These are phyloP conservation scores for Candolleomyces eurysporus DNA, from an alignment of 768 basidiomycete species.

Conservation along the genomic window DNA sequence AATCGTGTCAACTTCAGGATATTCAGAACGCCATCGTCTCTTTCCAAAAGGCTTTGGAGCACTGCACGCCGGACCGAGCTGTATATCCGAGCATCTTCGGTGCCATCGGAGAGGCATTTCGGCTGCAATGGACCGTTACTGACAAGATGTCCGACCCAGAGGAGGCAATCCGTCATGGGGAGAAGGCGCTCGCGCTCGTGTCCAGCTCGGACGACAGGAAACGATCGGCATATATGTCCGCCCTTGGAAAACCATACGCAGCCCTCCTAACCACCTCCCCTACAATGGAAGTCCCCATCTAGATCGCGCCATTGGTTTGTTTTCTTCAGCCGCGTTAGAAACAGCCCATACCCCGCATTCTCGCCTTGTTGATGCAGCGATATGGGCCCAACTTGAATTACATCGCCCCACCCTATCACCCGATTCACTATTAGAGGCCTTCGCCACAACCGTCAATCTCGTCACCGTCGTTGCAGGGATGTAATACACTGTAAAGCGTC, in stretches of 20 bases:
- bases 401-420: neutral
- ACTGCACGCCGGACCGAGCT: neutral
- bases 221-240: neutral
- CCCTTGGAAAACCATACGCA: neutral
- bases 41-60: too few relatives aligned
- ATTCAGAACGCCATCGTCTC: too few relatives aligned
- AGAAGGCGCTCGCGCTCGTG: neutral
- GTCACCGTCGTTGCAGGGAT: conserved; percentile 16
- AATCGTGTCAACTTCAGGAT: too few relatives aligned
- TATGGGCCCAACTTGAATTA: neutral
- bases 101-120: neutral
- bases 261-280: too few relatives aligned
- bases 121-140: neutral
- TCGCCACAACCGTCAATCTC: conserved; percentile 8
- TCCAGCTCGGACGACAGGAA: neutral
- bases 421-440: conserved; percentile 6
- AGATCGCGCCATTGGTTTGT: too few relatives aligned
- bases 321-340: too few relatives aligned
- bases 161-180: neutral
- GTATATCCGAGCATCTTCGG: neutral
- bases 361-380: neutral
- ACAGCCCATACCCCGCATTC: too few relatives aligned
- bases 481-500: conserved; percentile 10
- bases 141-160: neutral
- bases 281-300: too few relatives aligned